These are phyloP conservation scores for Cucumis hystrix DNA, from an alignment of 306 rosid species.

Conservation along the genomic window DNA sequence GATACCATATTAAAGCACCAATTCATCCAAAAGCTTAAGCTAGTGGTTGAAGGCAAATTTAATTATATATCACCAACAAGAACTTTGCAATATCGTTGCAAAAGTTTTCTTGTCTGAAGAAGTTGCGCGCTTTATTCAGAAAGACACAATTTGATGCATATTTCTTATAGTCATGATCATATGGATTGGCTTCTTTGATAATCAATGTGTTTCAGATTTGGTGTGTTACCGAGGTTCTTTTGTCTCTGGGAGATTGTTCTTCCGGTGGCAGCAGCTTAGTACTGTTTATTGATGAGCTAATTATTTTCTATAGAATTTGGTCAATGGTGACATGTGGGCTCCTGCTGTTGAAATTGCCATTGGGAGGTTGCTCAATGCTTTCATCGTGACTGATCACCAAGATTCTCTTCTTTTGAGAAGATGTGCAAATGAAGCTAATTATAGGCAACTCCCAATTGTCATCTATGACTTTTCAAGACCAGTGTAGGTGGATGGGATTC, in stretches of 20 bases:
- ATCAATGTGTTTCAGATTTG: background rate
- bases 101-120: background rate
- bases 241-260: background rate
- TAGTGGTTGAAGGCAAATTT: too few relatives aligned
- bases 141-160: background rate
- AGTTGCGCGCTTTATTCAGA: background rate
- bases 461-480: conserved; percentile 83
- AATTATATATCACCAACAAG: too few relatives aligned
- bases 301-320: conserved; percentile 48
- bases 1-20: too few relatives aligned
- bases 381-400: conserved; percentile 73
- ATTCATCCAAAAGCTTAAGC: too few relatives aligned
- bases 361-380: conserved; percentile 79
- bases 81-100: background rate
- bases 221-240: background rate
- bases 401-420: conserved; percentile 67
- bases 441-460: conserved; percentile 47
- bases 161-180: background rate
- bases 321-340: conserved; percentile 65
- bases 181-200: background rate
- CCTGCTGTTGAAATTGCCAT: conserved; percentile 63
- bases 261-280: background rate
- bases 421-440: conserved; percentile 66
- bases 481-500: conserved; percentile 28
- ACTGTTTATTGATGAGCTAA: background rate